Evolutionary conservation across 2,329 filamentous ascomycete genomes (phyloP), one percentile per base, ranked within the genome.

Genomic region (Fusarium sp.): DNA sequence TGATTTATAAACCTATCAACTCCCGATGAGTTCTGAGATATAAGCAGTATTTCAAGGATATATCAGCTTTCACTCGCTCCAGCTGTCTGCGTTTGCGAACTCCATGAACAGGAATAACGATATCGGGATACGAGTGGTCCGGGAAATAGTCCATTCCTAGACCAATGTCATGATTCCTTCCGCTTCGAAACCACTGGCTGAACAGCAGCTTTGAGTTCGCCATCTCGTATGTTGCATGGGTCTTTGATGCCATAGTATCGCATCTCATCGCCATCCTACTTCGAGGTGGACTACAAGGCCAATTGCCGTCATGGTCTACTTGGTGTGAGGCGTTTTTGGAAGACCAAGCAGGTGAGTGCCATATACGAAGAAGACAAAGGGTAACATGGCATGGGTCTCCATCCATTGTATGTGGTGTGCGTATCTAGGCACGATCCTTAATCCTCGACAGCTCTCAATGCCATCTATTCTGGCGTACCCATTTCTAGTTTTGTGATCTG

Each of bases 381-480:
- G 15, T 57, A 52, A 15, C 42, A 62, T 4, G 62, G 42, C 5
- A 42, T 62, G 7, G n/a, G 6, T 3, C 1, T 6, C 62, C 43
- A 62, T 21, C 20, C 4, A 6, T 12, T 2, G 14, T 62, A 36
- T 2, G 10, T 28, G 10, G 42, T 23, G 24, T 49, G 46, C 4
- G 20, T 55, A 9, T 45, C 12, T 2, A 57, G 38, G 19, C 50
- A 57, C 3, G n/a, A 28, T 30, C 3, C 32, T 8, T 40, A 40
- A 12, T n/a, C 21, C 11, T 30, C 14, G 2, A 38, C 56, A 7
- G 57, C 48, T 15, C 6, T 23, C 7, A 63, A 43, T 14, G 15
- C 19, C 10, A 53, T 47, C 2, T 32, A 14, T 24, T 51, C 51
- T 52, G 14, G 47, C 30, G 23, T 40, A 24, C 51, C 67, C 58